phyloP scores from a whole-genome alignment of 176 grass and related monocot species.

The Hsuehochloa calcarea region DNA sequence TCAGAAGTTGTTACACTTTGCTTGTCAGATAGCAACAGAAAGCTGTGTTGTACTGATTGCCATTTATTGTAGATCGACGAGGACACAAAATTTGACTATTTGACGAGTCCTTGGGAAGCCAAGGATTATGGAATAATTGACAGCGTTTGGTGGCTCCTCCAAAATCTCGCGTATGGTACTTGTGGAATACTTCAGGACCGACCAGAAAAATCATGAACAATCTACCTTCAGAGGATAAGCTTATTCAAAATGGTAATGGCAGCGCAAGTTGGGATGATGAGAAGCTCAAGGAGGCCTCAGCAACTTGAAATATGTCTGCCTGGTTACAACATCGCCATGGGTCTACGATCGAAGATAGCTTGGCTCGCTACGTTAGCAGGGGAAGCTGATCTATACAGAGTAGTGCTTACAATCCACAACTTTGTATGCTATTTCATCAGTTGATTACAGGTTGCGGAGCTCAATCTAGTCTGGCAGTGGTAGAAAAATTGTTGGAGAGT shows the following conservation, averaged over 20 bases:
- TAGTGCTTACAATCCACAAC: neutral
- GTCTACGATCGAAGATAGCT: neutral
- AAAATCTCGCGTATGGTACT: constrained; percentile 72
- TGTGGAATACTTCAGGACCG: constrained; percentile 62
- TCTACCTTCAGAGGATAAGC: constrained; percentile 69
- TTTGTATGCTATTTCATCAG: neutral
- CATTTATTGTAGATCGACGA: constrained; percentile 62
- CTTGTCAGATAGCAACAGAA: neutral
- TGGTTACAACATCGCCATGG: neutral
- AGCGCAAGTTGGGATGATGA: constrained; percentile 24
- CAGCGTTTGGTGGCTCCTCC: constrained; percentile 82
- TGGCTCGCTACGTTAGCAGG: neutral
- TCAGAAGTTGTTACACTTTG: constrained; percentile 19
- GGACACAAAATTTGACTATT: constrained; percentile 87
- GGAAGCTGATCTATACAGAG: neutral
- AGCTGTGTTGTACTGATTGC: constrained; percentile 5
- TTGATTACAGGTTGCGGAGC: neutral
- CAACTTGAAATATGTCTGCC: constrained; percentile 20
- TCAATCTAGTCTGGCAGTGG: neutral
- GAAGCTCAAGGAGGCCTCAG: constrained; percentile 44
- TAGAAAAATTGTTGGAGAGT: neutral
- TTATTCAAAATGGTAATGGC: constrained; percentile 44
- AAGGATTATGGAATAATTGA: constrained; percentile 93
- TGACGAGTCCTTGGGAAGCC: constrained; percentile 96
- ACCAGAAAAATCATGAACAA: constrained; percentile 61